Evolutionary conservation across 345 rosid species (phyloP), one percentile per base, ranked within the genome.

Genomic region (Eucalyptus pauciflora): DNA sequence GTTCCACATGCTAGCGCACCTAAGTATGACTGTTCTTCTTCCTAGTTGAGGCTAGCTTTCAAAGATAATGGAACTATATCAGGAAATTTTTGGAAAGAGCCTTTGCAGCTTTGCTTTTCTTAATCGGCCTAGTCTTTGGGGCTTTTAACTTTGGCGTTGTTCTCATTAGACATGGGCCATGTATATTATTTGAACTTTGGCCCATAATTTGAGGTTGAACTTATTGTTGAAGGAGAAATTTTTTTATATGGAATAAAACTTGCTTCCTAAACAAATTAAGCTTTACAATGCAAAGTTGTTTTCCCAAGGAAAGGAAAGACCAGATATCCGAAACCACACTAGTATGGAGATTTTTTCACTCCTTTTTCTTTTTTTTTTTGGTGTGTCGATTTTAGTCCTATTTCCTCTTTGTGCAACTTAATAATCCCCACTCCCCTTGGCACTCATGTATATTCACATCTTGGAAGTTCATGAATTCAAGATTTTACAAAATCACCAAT

Each of bases 1-100:
- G 3, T n/a, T 33, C 41, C 41, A 7, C 3, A 0, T 6, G 41
- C 5, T 64, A 7, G 20, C 17, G 3, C 0, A 20, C 8, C 0
- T 62, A 3, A 60, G 67, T 60, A 60, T 5, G 1, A 5, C 3
- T 60, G 8, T 60, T 27, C 31, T 56, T 10, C 64, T 27, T 60
- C 16, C 67, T 4, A 0, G 33, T 60, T 3, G 67, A 5, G 67
- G 4, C 33, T 6, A 7, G 8, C 33, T 14, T 62, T 3, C 33
- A 13, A 62, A 60, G 31, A 12, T 25, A 5, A 25, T 8, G 60
- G 60, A 54, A 4, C 60, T 1, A 14, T 17, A 50, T 14, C 51
- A 2, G 5, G 16, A 50, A 50, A 50, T 13, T 50, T 2, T 50
- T 50, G 52, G 17, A 50, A 50, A 50, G 56, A 51, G 3, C 56